Evolutionary conservation across 2,329 filamentous ascomycete species (phyloP).

Genomic region (Tolypocladium ovalisporum): DNA sequence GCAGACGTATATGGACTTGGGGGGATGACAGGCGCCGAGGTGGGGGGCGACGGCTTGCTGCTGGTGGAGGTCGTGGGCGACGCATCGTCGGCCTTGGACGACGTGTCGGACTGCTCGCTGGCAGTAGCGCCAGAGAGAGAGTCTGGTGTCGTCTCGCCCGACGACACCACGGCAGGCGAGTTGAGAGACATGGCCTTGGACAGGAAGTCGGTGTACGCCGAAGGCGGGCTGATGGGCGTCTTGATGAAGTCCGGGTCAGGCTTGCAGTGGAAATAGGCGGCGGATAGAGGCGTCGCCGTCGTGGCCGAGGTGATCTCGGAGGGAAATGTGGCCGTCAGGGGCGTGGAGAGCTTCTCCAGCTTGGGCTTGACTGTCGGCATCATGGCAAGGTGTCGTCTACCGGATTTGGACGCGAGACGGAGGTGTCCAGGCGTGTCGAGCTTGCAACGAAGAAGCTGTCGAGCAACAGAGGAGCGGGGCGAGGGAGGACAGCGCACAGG

Average conservation of each 20-base stretch:
- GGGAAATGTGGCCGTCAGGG: slow-evolving; percentile 51
- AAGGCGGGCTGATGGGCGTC: slow-evolving; percentile 84
- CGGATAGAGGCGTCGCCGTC: slow-evolving; percentile 57
- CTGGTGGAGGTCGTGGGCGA: slow-evolving; percentile 29
- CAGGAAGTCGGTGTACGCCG: slow-evolving; percentile 87
- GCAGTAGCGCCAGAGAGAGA: slow-evolving; percentile 44
- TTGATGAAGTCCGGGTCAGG: slow-evolving; percentile 51
- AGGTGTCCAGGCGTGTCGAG: neutral
- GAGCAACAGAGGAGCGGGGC: neutral
- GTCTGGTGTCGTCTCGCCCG: slow-evolving; percentile 37
- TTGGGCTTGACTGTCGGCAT: slow-evolving; percentile 47
- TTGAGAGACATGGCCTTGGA: slow-evolving; percentile 64
- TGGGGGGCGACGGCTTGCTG: slow-evolving; percentile 21
- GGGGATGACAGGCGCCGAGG: slow-evolving; percentile 28
- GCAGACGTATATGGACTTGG: slow-evolving; percentile 41
- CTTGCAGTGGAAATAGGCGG: slow-evolving; percentile 25
- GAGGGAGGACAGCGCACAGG: neutral
- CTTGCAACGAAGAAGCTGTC: neutral
- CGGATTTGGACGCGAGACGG: neutral
- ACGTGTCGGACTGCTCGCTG: slow-evolving; percentile 43
- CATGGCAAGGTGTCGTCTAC: slow-evolving; percentile 11
- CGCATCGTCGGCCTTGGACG: slow-evolving; percentile 42
- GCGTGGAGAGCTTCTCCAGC: slow-evolving; percentile 51
- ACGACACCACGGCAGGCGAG: slow-evolving; percentile 51
- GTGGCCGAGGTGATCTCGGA: slow-evolving; percentile 51